Conservation (phyloP, 2,329 filamentous ascomycete genomes). For the Cercospora zeina region DNA sequence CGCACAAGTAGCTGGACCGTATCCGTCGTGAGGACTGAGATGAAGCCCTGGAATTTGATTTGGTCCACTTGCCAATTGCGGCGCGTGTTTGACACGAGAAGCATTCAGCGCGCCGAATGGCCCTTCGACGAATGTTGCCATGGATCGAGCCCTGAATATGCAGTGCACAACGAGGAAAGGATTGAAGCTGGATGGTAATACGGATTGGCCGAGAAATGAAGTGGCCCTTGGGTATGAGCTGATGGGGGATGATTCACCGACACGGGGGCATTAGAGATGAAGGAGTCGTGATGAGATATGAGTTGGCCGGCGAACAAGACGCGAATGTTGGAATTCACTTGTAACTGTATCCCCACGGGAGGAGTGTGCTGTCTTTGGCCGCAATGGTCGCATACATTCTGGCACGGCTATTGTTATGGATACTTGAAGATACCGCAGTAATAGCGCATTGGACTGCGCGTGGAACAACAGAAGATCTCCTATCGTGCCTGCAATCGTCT, state of each 20-base stretch:
- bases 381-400: conserved; percentile 1
- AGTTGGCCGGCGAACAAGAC: conserved; percentile 3
- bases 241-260: neutral
- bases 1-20: conserved; percentile 25
- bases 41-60: neutral
- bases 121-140: neutral
- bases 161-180: neutral
- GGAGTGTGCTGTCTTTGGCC: conserved; percentile 4
- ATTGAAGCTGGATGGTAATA: neutral
- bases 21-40: conserved; percentile 17
- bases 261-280: neutral
- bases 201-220: neutral
- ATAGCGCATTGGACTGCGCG: conserved; percentile 8
- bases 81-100: neutral
- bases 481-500: neutral
- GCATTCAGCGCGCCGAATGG: neutral
- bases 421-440: conserved; percentile 5
- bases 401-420: conserved; percentile 7
- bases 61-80: neutral
- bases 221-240: neutral
- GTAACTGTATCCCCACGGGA: conserved; percentile 13
- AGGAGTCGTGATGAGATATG: conserved; percentile 6
- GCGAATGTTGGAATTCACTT: conserved; percentile 3
- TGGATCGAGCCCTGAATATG: neutral
- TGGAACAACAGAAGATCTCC: conserved; percentile 8